Percentiles rank a stretch among this genome's conserved stretches.
Conservation (phyloP, 2,329 filamentous ascomycete species). For the Fusarium poae region DNA sequence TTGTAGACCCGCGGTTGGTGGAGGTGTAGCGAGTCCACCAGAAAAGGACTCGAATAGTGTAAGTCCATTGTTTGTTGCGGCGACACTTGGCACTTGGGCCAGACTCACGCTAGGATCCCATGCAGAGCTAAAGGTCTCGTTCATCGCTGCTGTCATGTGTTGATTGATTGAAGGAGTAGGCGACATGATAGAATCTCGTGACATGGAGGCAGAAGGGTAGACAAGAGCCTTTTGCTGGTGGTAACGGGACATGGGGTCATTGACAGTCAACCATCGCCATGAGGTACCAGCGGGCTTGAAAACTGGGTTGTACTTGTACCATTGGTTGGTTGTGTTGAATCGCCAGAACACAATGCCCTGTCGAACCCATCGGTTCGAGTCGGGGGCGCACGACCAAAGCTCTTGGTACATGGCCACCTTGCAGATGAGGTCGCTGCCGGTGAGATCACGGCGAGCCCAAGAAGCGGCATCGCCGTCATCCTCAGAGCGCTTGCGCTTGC, state of each 20-base stretch:
- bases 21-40: slow-evolving; percentile 68
- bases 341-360: slow-evolving; percentile 74
- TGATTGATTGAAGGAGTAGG: slow-evolving; percentile 64
- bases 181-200: slow-evolving; percentile 64
- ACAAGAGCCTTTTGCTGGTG: slow-evolving; percentile 65
- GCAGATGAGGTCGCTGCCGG: slow-evolving; percentile 68
- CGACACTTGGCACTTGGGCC: slow-evolving; percentile 53
- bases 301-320: slow-evolving; percentile 62
- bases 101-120: slow-evolving; percentile 58
- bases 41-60: slow-evolving; percentile 65
- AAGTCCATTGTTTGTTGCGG: slow-evolving; percentile 53
- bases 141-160: slow-evolving; percentile 68
- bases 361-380: slow-evolving; percentile 65
- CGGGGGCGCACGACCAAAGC: slow-evolving; percentile 68
- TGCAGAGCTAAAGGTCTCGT: slow-evolving; percentile 66
- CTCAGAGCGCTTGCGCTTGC: slow-evolving; percentile 58
- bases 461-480: slow-evolving; percentile 58
- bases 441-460: slow-evolving; percentile 57
- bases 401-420: slow-evolving; percentile 77
- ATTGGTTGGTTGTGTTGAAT: slow-evolving; percentile 67
- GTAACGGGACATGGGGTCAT: slow-evolving; percentile 70
- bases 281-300: slow-evolving; percentile 67
- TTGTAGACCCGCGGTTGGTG: slow-evolving; percentile 66
- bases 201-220: slow-evolving; percentile 52
- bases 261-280: slow-evolving; percentile 73